phyloP scores from a whole-genome alignment of 169 alveolate genomes.

The Plasmodium malariae region DNA sequence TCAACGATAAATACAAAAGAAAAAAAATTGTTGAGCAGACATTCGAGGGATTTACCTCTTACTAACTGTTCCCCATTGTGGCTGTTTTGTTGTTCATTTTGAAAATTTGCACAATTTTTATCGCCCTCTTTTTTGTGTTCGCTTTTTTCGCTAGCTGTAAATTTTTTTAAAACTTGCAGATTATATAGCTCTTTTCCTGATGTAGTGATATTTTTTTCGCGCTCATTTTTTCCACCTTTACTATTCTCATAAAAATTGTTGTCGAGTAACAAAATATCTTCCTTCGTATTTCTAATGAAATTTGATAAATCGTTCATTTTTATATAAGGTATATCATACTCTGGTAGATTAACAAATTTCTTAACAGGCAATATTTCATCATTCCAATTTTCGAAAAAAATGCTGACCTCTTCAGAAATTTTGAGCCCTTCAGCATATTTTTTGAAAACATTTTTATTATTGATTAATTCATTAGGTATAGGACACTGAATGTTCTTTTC shows the following conservation, averaged over 20 bases:
- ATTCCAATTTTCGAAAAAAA: slow-evolving; percentile 68
- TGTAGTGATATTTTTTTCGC: neutral
- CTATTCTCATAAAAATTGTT: neutral
- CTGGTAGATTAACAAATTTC: slow-evolving; percentile 5
- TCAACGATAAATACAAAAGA: slow-evolving; percentile 51
- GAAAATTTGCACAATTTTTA: neutral
- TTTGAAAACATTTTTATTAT: slow-evolving; percentile 50
- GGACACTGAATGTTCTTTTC: no score
- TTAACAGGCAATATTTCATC: slow-evolving; percentile 55
- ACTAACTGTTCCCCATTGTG: neutral
- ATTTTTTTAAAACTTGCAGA: neutral
- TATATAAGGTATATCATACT: slow-evolving; percentile 8
- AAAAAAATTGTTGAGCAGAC: slow-evolving; percentile 34
- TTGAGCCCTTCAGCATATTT: slow-evolving; percentile 50
- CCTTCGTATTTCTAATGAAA: slow-evolving; percentile 3
- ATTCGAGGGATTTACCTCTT: neutral
- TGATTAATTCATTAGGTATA: slow-evolving; percentile 46
- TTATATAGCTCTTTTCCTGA: neutral
- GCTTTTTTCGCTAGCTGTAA: neutral
- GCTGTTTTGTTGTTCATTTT: neutral
- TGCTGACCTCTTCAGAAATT: slow-evolving; percentile 61
- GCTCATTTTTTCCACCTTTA: neutral
- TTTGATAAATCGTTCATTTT: slow-evolving; percentile 22
- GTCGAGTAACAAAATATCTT: slow-evolving; percentile 19
- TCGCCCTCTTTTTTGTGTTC: no score